These are phyloP conservation scores for Tuber umbilicatum DNA, from an alignment of 495 filamentous ascomycete species.

Conservation along the genomic window DNA sequence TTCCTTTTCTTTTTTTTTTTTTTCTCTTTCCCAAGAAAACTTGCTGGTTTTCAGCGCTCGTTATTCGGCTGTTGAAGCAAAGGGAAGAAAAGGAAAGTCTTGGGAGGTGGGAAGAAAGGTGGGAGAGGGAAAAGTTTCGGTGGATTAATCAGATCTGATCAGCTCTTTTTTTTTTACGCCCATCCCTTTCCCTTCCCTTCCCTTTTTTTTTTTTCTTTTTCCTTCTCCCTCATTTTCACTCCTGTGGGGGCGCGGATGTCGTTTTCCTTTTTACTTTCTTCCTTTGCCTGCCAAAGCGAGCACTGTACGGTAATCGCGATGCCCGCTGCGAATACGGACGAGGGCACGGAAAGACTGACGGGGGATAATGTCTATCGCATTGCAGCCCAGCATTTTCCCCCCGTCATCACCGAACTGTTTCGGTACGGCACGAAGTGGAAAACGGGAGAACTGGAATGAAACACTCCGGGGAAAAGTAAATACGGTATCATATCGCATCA, in stretches of 20 bases:
- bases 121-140: background rate
- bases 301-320: background rate
- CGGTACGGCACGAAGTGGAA: background rate
- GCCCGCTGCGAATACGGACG: background rate
- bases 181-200: background rate
- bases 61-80: background rate
- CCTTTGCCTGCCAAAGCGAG: background rate
- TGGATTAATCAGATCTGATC: slow-evolving; percentile 1
- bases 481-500: background rate
- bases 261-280: background rate
- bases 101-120: background rate
- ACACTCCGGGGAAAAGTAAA: slow-evolving; percentile 16
- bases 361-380: background rate
- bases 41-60: background rate
- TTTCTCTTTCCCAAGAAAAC: background rate
- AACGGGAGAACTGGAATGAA: background rate
- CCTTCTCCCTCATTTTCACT: background rate
- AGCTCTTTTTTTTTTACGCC: background rate
- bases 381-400: background rate
- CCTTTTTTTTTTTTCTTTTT: background rate
- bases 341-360: background rate
- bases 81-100: background rate
- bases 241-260: background rate
- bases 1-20: background rate
- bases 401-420: background rate